Evolutionary conservation across 345 rosid genomes (phyloP).

Genomic region (Microthlaspi erraticum): DNA sequence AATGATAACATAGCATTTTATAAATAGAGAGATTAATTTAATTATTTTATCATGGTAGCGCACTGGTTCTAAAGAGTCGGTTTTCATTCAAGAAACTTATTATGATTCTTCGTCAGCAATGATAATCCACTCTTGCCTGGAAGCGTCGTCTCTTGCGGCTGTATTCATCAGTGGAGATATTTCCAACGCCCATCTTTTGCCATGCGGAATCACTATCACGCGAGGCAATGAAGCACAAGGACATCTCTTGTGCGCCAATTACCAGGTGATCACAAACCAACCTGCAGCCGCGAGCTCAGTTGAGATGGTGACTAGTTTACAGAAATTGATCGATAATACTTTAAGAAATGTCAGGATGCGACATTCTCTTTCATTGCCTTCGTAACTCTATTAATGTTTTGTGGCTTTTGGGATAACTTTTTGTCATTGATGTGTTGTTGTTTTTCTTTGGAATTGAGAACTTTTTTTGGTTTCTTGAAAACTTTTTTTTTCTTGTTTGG

Average conservation of each 20-base stretch:
- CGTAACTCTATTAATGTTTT: not conserved
- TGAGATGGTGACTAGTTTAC: constrained; percentile 44
- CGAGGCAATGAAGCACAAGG: constrained; percentile 40
- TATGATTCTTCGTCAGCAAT: constrained; percentile 48
- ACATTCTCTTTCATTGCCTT: not conserved
- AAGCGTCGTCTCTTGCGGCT: constrained; percentile 31
- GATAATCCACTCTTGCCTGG: constrained; percentile 55
- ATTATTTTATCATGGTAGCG: not conserved
- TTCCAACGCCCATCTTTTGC: constrained; percentile 40
- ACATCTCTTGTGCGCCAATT: constrained; percentile 47
- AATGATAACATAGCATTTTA: not conserved
- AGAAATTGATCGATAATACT: constrained; percentile 29
- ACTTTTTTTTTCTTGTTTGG: not conserved
- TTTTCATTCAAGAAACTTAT: constrained; percentile 68
- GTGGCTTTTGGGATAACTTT: not conserved
- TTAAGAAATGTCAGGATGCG: constrained; percentile 45
- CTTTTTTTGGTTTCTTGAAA: not conserved
- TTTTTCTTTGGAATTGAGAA: not conserved
- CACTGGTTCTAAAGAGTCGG: too few species aligned
- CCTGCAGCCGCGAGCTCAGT: constrained; percentile 41
- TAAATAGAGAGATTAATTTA: not conserved
- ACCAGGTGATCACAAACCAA: constrained; percentile 48
- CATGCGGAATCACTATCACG: constrained; percentile 55
- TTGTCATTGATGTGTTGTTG: not conserved
- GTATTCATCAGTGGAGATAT: constrained; percentile 50